Conservation (phyloP, 495 filamentous ascomycete genomes). For the Astrothelium macrocarpum region DNA sequence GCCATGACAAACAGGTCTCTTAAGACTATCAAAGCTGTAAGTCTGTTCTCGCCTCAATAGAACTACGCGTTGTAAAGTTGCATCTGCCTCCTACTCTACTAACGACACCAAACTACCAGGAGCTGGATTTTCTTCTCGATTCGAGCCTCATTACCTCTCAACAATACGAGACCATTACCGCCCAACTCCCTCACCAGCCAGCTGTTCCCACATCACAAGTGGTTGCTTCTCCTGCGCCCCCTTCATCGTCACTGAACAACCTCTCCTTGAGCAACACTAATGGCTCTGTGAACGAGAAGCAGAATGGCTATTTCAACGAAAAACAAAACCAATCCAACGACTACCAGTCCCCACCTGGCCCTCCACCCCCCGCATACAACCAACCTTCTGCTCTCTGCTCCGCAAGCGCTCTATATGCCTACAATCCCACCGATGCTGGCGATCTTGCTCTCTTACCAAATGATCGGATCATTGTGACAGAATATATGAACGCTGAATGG, state of each 20-base stretch:
- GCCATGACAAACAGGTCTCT: conserved; percentile 67
- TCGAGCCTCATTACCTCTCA: conserved; percentile 59
- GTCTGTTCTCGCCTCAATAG: conserved; percentile 1
- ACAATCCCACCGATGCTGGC: conserved; percentile 63
- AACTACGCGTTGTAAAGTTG: neutral
- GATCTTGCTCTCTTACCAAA: conserved; percentile 68
- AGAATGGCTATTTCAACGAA: conserved; percentile 34
- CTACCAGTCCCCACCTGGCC: conserved; percentile 41
- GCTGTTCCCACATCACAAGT: conserved; percentile 43
- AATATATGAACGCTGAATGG: conserved; percentile 96
- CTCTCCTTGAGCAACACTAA: conserved; percentile 38
- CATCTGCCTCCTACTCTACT: neutral
- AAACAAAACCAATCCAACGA: conserved; percentile 36
- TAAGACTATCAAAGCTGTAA: conserved; percentile 71
- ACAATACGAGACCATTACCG: conserved; percentile 59
- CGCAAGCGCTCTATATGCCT: conserved; percentile 76
- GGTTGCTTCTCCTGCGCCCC: conserved; percentile 32
- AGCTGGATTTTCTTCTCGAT: conserved; percentile 85
- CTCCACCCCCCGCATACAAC: conserved; percentile 35
- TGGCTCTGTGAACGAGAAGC: conserved; percentile 44
- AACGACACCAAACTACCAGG: conserved; percentile 41
- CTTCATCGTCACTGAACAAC: conserved; percentile 29
- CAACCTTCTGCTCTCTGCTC: conserved; percentile 41
- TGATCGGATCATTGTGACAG: conserved; percentile 66
- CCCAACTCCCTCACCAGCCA: conserved; percentile 55